Evolutionary conservation across 2,329 filamentous ascomycete species (phyloP), one percentile per base, ranked within the genome.

Genomic region (Botryotinia globosa): DNA sequence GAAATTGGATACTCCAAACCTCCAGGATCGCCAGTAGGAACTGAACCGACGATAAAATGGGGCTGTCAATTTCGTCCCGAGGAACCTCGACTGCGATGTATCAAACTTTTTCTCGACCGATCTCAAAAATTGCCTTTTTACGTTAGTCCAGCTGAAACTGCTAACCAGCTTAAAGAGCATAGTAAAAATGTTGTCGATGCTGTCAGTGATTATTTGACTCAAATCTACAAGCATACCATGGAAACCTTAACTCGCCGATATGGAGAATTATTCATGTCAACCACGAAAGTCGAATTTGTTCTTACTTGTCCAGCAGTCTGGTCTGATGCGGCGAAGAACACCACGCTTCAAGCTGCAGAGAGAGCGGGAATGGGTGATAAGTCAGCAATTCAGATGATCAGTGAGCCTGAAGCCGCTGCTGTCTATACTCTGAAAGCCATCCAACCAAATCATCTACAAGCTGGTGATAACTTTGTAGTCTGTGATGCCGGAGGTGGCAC

Each of bases 291-390:
- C 56, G 90, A 94, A 74, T 94, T 93, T 77, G 91, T 95, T 66
- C 85, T 96, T 72, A 95, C 92, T 0, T 93, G 92, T 69, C 93
- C 93, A 12, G 93, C 93, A 12, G 92, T 95, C 12, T 96, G 93
- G 93, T 93, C 90, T 37, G 93, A 96, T 80, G 88, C 91, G 0
- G 93, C 92, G n/a, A 95, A 94, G 83, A 92, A 94, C 80, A 92
- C 92, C 9, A 95, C 92, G 3, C 82, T 94, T 66, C 88, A 92
- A 79, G 93, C 92, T 9, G 92, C 92, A 18, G 91, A 94, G 82
- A 85, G 89, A 73, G 93, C 92, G 0, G 93, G 92, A 5, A 93
- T 95, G 90, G 92, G 92, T 7, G 87, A 84, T 3, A 87, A 87
- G 72, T 87, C 88, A 58, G 88, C 91, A 72, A 88, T 94, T 75